These are phyloP conservation scores for Lentinus brumalis DNA, from an alignment of 768 basidiomycete genomes.

Conservation along the genomic window DNA sequence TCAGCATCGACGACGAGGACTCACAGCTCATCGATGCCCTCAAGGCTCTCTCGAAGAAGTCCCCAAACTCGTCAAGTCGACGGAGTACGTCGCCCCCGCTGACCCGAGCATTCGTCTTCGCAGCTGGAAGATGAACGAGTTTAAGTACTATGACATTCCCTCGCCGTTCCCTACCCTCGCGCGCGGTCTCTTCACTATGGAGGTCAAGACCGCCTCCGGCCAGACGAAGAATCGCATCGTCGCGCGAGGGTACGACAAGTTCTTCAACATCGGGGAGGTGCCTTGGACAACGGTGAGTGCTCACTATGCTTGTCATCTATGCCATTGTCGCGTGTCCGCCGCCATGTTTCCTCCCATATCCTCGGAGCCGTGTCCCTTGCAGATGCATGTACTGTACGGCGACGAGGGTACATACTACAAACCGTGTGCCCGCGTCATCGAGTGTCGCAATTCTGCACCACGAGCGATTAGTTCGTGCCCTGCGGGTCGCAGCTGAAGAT, in stretches of 20 bases:
- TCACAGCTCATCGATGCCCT: constrained; percentile 63
- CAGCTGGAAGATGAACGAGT: constrained; percentile 99
- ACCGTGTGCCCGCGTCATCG: too few relatives aligned
- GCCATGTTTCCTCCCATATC: not conserved
- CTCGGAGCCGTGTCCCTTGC: not conserved
- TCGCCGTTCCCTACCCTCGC: constrained; percentile 96
- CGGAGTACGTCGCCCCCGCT: constrained; percentile 57
- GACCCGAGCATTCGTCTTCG: constrained; percentile 57
- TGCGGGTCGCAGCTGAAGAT: too few relatives aligned
- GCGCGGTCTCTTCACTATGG: constrained; percentile 80
- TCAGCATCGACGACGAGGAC: constrained; percentile 38
- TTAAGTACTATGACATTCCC: constrained; percentile 87
- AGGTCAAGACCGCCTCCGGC: constrained; percentile 37
- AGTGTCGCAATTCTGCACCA: too few relatives aligned
- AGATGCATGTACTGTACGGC: too few relatives aligned
- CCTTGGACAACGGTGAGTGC: constrained; percentile 86
- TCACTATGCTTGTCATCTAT: not conserved
- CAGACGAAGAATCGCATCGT: constrained; percentile 62
- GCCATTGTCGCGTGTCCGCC: not conserved
- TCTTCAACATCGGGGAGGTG: constrained; percentile 97
- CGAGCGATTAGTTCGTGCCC: too few relatives aligned
- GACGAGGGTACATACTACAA: too few relatives aligned
- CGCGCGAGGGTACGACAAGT: constrained; percentile 95
- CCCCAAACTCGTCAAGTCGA: constrained; percentile 68
- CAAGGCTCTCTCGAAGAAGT: constrained; percentile 50